Base-by-base conservation (phyloP, 1,139 yeast species). In the Magnusiomyces suaveolens region DNA sequence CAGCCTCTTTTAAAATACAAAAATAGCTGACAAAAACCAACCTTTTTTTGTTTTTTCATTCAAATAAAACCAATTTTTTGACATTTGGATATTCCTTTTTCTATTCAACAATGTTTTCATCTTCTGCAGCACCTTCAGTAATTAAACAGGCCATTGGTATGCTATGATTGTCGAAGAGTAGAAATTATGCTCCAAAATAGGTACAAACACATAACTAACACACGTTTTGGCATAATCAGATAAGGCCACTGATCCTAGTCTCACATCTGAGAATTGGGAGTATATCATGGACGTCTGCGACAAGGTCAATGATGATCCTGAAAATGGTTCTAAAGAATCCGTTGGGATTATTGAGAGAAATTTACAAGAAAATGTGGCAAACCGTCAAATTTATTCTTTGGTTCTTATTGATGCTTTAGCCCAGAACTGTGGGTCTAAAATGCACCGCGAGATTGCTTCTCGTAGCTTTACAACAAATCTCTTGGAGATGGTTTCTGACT, bases 391-490 rank as follows among this genome's bases (percentile, higher is more conserved):
- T 53, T 77, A 95, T 62, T 70, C 94, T 0, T 70, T 92, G 53
- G 78, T 96, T 0, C 71, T 92, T 54, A 71, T 87, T 21, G 78
- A 81, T 21, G 84, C 96, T 0, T 69, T 88, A 39, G 96, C 96
- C 0, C 96, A 90, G 69, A 92, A 92, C 67, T 90, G 97, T 71
- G 97, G 97, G 1, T 83, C 95, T 1, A 76, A 89, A 61, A 80
- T 87, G 79, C 83, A 83, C 63, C 89, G 87, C 59, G 88, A 84
- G 62, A 82, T 90, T 48, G 90, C 96, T 39, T 75, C 89, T 24
- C 80, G 79, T 60, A 66, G 76, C 12, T 88, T 89, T 66, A 79
- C 89, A 32, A 74, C 75, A 48, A 75, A 76, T 24, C 72, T 92
- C 51, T 64, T 81, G 43, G 74, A 75, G 56, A 73, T 83, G 60